Conservation (phyloP, 2,329 filamentous ascomycete genomes). For the Xylaria multiplex region DNA sequence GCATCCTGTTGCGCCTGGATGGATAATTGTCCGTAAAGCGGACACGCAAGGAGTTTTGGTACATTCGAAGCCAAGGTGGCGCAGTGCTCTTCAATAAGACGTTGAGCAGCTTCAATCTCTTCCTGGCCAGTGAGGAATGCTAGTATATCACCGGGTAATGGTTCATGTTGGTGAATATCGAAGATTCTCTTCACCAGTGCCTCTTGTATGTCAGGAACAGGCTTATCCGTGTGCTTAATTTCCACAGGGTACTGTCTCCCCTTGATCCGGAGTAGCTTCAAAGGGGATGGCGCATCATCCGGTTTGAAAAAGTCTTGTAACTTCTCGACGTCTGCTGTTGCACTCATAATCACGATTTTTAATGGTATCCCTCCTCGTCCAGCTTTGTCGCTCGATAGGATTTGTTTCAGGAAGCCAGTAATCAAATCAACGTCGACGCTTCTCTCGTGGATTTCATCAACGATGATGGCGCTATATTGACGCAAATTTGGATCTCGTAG, state of each 20-base stretch:
- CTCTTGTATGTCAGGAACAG: conserved; percentile 84
- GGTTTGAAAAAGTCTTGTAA: conserved; percentile 77
- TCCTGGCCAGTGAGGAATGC: conserved; percentile 95
- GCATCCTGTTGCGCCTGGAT: conserved; percentile 87
- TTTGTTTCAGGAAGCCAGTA: conserved; percentile 84
- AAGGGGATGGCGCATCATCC: conserved; percentile 36
- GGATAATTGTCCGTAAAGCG: conserved; percentile 89
- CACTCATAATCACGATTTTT: conserved; percentile 96
- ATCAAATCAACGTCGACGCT: conserved; percentile 94
- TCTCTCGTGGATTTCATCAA: conserved; percentile 97
- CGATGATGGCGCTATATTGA: conserved; percentile 88
- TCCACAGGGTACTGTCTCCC: conserved; percentile 90
- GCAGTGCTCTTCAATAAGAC: conserved; percentile 82
- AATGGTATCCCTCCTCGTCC: conserved; percentile 77
- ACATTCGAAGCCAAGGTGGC: conserved; percentile 76
- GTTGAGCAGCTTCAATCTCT: conserved; percentile 84
- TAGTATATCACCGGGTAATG: conserved; percentile 91
- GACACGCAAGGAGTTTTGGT: conserved; percentile 77
- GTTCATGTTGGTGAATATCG: conserved; percentile 85
- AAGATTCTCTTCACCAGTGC: conserved; percentile 83
- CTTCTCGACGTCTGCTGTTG: conserved; percentile 87
- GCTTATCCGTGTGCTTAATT: conserved; percentile 75
- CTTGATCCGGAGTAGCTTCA: conserved; percentile 72
- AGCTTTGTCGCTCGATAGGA: conserved; percentile 70
- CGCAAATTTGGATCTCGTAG: conserved; percentile 82